Base-by-base conservation (phyloP, 2,329 filamentous ascomycete genomes). In the Colletotrichum sansevieriae region DNA sequence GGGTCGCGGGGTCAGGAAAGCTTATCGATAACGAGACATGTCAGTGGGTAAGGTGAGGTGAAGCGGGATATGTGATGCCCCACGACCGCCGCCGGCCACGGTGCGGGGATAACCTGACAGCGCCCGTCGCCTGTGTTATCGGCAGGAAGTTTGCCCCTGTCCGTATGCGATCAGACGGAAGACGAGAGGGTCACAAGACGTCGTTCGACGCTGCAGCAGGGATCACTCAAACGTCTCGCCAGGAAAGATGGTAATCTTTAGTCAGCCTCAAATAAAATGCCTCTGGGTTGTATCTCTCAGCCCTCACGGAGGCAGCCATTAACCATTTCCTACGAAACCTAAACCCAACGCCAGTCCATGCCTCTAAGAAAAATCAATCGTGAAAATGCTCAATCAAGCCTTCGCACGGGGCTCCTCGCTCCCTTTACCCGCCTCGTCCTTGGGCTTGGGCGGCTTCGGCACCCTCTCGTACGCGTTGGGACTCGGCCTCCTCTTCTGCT, bases 391-490 rank as follows among this genome's bases (percentile, higher is more conserved):
- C 13, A 29, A 22, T 63, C 58, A 63, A 25, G 58, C 29, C 12
- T 43, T 59, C n/a, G 51, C 25, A 20, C 33, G 41, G 8, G 63
- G 33, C 8, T 51, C 65, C 68, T 75, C 74, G 46, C 69, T 71
- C 11, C 69, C 71, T 4, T 71, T 55, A 10, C 63, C 69, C 41
- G 71, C 47, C 13, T 73, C 66, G 39, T 77, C 76, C 39, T 78
- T 80, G 6, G 80, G 76, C 68, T 81, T 83, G n/a, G 64, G 61
- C 15, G 77, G 76, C 72, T 86, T 88, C 35, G 84, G 83, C 77
- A 93, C 87, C 79, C 91, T 92, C 80, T 95, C 92, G 75, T 95
- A 95, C 1, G 92, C 92, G 78, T 95, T 95, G 22, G 92, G 92
- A 75, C 92, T 94, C 18, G 90, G 88, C 74, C 78, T 75, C 63